These are phyloP conservation scores for Entomortierella chlamydospora DNA, from an alignment of 192 early-diverging fungal species.

Conservation along the genomic window DNA sequence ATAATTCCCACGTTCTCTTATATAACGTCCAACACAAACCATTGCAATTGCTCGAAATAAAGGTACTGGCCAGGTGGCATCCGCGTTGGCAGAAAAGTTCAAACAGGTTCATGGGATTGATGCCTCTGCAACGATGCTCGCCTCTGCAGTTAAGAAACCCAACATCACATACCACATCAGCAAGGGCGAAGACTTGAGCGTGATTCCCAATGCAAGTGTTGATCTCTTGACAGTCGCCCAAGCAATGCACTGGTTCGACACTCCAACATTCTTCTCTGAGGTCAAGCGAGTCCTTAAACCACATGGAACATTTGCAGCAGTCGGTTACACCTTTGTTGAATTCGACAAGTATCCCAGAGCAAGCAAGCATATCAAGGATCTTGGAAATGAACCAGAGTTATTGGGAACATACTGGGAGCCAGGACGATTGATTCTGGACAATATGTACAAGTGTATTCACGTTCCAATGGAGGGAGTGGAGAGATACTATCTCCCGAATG, in stretches of 20 bases:
- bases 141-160: conserved; percentile 43
- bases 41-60: too few species aligned
- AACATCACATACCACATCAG: conserved; percentile 58
- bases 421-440: conserved; percentile 57
- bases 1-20: too few species aligned
- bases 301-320: conserved; percentile 67
- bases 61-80: conserved; percentile 69
- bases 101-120: conserved; percentile 61
- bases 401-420: conserved; percentile 60
- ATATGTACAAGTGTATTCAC: conserved; percentile 56
- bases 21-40: neutral
- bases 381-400: conserved; percentile 37
- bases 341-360: conserved; percentile 55
- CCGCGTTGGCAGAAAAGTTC: conserved; percentile 60
- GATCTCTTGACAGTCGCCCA: conserved; percentile 64
- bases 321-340: conserved; percentile 58
- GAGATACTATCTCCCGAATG: conserved; percentile 46
- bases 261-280: conserved; percentile 65
- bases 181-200: conserved; percentile 54
- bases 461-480: conserved; percentile 59
- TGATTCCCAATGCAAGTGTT: conserved; percentile 33
- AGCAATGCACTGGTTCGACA: conserved; percentile 70
- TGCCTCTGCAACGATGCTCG: conserved; percentile 52
- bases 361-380: conserved; percentile 32
- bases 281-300: conserved; percentile 69